These are phyloP conservation scores for Coprinopsis sp. DNA, from an alignment of 768 basidiomycete species.

Conservation along the genomic window DNA sequence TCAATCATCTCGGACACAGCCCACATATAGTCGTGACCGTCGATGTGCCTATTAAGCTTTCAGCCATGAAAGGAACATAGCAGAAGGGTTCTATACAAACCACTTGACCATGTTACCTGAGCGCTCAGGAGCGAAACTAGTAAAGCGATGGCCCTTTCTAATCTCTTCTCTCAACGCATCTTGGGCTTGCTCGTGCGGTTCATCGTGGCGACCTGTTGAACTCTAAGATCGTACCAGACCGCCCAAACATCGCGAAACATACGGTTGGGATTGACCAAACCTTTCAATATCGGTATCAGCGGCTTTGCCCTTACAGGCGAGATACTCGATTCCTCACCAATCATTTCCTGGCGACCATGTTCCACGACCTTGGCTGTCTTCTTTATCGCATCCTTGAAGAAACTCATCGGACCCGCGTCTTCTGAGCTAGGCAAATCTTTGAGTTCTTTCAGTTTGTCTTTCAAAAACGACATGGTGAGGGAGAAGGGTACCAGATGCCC, in stretches of 20 bases:
- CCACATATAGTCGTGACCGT: constrained; percentile 97
- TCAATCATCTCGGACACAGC: constrained; percentile 90
- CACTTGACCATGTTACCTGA: constrained; percentile 77
- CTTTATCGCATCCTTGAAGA: constrained; percentile 21
- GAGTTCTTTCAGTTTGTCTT: constrained; percentile 26
- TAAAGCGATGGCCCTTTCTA: constrained; percentile 73
- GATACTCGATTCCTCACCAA: constrained; percentile 21
- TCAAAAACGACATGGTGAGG: constrained; percentile 36
- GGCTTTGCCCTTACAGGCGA: not conserved
- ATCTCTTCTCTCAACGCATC: constrained; percentile 76
- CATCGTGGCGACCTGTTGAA: constrained; percentile 62
- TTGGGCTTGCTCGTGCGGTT: constrained; percentile 61
- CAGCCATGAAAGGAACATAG: not conserved
- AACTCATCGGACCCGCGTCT: constrained; percentile 25
- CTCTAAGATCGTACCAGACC: not conserved
- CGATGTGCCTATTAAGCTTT: constrained; percentile 58
- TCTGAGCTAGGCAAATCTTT: constrained; percentile 12
- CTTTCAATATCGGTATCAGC: constrained; percentile 21
- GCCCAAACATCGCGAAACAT: constrained; percentile 11
- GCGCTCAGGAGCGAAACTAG: constrained; percentile 76
- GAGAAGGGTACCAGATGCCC: no score
- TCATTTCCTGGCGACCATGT: constrained; percentile 39
- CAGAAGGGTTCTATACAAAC: constrained; percentile 28
- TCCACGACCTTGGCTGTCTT: constrained; percentile 31
- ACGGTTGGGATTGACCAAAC: constrained; percentile 45